A percentile compares a stretch with the other conserved stretches of the same genome.
These are phyloP conservation scores for Chlorella sp. DNA, from an alignment of 139 green algal species.

Conservation along the genomic window DNA sequence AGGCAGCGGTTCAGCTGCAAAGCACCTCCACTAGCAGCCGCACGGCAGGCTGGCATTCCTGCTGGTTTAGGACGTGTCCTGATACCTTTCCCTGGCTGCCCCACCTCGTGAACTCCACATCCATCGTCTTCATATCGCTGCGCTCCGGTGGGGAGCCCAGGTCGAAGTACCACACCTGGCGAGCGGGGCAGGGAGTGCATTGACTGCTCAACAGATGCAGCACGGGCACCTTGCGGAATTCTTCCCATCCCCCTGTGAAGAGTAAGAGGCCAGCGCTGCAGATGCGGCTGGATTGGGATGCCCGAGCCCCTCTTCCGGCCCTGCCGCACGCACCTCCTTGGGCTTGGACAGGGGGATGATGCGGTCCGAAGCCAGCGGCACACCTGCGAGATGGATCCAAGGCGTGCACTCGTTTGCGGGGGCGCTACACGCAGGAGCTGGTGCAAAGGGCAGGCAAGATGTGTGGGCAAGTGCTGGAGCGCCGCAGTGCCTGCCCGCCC, in stretches of 20 bases:
- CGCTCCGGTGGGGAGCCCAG: constrained; percentile 56
- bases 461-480: no score
- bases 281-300: no score
- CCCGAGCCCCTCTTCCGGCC: no score
- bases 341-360: constrained; percentile 59
- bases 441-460: no score
- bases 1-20: not conserved
- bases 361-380: constrained; percentile 35
- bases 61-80: not conserved
- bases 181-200: no score
- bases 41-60: not conserved
- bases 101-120: constrained; percentile 60
- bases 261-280: no score
- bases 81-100: not conserved
- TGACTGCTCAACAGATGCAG: no score
- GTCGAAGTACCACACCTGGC: constrained; percentile 74
- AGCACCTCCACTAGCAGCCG: not conserved
- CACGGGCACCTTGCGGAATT: no score
- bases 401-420: no score
- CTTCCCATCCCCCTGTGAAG: no score
- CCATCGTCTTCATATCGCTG: constrained; percentile 56
- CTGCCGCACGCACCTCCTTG: constrained; percentile 11
- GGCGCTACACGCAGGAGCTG: no score
- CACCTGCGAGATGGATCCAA: constrained; percentile 36
- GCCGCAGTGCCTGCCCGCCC: no score